Conservation (phyloP, 176 grass and related monocot genomes). For the Oryza glumipatula region DNA sequence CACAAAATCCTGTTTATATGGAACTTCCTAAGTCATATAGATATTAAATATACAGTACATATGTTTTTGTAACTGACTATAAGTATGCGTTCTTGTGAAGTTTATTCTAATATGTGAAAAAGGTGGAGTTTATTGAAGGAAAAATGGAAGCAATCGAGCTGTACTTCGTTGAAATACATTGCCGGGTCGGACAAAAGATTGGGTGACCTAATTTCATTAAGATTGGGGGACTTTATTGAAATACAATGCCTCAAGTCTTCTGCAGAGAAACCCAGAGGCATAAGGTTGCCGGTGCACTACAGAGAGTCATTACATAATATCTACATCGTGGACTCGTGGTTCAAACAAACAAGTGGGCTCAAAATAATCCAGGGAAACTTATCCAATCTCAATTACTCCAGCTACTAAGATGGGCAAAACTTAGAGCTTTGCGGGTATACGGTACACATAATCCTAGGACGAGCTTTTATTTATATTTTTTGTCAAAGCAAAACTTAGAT, state of each 20-base stretch:
- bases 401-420: conserved; percentile 3
- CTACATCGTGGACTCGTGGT: neutral
- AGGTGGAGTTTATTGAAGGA: neutral
- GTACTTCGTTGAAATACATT: neutral
- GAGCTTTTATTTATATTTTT: neutral
- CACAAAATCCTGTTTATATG: conserved; percentile 19
- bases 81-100: neutral
- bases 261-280: conserved; percentile 9
- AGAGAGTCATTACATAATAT: neutral
- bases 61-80: neutral
- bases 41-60: neutral
- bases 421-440: neutral
- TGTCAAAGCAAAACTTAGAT: neutral
- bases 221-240: neutral
- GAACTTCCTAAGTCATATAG: neutral
- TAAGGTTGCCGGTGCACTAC: neutral
- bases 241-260: neutral
- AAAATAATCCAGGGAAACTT: conserved; percentile 4
- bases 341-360: conserved; percentile 3
- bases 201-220: no score
- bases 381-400: neutral
- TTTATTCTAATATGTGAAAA: neutral
- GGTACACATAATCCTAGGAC: no score
- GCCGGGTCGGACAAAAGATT: no score
- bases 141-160: neutral